phyloP scores from a whole-genome alignment of 108 stramenopile genomes.

The Chaetoceros muelleri region DNA sequence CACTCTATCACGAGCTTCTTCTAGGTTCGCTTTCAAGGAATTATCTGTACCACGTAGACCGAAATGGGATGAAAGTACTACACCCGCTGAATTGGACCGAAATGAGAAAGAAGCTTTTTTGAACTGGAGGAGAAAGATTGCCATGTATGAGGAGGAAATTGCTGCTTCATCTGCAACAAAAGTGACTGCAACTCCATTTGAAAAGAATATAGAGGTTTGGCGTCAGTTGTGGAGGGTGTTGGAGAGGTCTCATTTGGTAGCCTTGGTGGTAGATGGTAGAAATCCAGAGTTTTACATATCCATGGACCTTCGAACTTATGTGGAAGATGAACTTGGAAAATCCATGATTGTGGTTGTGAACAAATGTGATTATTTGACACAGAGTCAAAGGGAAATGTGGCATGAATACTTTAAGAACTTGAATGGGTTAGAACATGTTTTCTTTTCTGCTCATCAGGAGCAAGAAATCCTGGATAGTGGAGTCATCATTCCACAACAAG shows the following conservation, averaged over 20 bases:
- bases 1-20: neutral
- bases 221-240: conserved; percentile 97
- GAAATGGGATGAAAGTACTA: conserved; percentile 82
- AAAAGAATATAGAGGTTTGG: conserved; percentile 99
- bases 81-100: conserved; percentile 76
- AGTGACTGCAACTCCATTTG: conserved; percentile 91
- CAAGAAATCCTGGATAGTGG: conserved; percentile 76
- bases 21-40: conserved; percentile 79
- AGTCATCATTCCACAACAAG: conserved; percentile 14
- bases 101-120: conserved; percentile 88
- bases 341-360: conserved; percentile 89
- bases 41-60: conserved; percentile 91
- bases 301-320: conserved; percentile 79
- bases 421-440: conserved; percentile 73
- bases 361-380: conserved; percentile 94
- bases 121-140: conserved; percentile 91
- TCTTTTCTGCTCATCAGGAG: conserved; percentile 92
- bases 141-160: conserved; percentile 77
- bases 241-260: conserved; percentile 85
- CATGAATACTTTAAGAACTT: conserved; percentile 61
- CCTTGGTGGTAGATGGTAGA: conserved; percentile 96
- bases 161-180: conserved; percentile 17
- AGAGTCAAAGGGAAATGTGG: conserved; percentile 79
- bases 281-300: conserved; percentile 95
- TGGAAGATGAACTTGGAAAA: conserved; percentile 72